phyloP scores from a whole-genome alignment of 352 stramenopile species.

The Pythium sukuiense region DNA sequence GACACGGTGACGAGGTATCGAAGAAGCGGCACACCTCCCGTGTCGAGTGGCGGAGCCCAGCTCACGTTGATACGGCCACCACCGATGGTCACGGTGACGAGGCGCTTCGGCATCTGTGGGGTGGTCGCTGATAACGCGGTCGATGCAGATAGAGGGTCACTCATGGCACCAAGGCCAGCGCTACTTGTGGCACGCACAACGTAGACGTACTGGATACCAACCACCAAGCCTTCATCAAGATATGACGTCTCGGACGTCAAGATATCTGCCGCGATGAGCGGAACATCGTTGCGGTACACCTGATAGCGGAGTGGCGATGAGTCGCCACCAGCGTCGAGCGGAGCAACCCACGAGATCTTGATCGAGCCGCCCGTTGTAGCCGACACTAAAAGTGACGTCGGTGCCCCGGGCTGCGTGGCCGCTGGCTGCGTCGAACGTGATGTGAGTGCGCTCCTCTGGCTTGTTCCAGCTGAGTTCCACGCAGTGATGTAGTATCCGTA shows the following conservation, averaged over 20 bases:
- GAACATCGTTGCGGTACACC: constrained; percentile 35
- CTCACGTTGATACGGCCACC: constrained; percentile 35
- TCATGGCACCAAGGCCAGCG: constrained; percentile 32
- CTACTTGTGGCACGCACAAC: constrained; percentile 41
- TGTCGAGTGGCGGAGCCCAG: constrained; percentile 39
- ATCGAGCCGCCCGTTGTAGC: constrained; percentile 42
- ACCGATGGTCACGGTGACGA: constrained; percentile 13
- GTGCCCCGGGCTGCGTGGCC: constrained; percentile 32
- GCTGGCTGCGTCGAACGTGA: constrained; percentile 24
- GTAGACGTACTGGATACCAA: constrained; percentile 41
- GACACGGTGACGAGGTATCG: constrained; percentile 26
- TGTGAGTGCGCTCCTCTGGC: constrained; percentile 24
- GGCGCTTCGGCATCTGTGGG: constrained; percentile 6
- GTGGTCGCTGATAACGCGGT: constrained; percentile 35
- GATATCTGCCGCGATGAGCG: constrained; percentile 13
- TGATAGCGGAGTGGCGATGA: constrained; percentile 35
- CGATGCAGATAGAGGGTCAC: constrained; percentile 27
- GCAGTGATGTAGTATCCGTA: constrained; percentile 48
- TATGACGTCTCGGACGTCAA: constrained; percentile 12
- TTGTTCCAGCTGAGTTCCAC: constrained; percentile 47
- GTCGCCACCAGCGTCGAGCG: constrained; percentile 47
- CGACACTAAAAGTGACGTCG: constrained; percentile 21
- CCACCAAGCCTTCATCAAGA: constrained; percentile 34
- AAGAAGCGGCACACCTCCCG: constrained; percentile 37
- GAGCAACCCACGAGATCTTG: constrained; percentile 37